Base-by-base conservation (phyloP, 2,329 filamentous ascomycete genomes). In the Escovopsis sp. region DNA sequence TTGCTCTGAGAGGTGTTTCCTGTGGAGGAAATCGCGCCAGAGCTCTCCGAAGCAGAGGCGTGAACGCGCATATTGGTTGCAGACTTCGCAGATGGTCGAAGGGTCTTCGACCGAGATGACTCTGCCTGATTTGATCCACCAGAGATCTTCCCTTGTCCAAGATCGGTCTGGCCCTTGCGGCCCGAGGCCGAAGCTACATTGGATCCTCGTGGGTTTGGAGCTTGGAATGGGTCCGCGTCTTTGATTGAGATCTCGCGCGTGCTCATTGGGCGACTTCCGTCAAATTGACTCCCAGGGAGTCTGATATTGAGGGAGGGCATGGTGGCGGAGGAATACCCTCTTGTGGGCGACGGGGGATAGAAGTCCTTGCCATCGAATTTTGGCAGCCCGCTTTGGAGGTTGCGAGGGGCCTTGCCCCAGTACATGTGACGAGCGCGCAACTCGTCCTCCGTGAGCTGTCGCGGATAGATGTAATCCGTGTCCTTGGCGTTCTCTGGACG, bases 341-440 rank as follows among this genome's bases (percentile, higher is more conserved):
- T 70, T 41, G 53, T 49, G 1, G 70, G 68, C 1, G 72, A 75
- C 3, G 69, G 56, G 21, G 66, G 69, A 41, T 76, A 77, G 44
- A 77, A 77, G 48, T 76, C 64, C 48, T 72, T 75, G 17, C 74
- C 72, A 43, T 78, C 72, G 44, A 73, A 79, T 49, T 72, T 76
- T 25, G 73, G 72, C 28, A 76, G 55, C 2, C 70, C 68, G 25
- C 57, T 61, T 33, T 66, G 59, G 11, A 61, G 58, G 42, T 65
- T 61, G 21, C 55, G 60, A 29, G 71, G 63, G 13, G 67, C 64
- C 30, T 68, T 66, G 9, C 68, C 71, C 70, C 72, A 78, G 48
- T 74, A 77, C 42, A 75, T 53, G 41, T 68, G 63, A 31, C 72
- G 66, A 41, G 74, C 70, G 36, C 66, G 65, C 31, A 67, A 54